Evolutionary conservation across 23 red algal species (phyloP).

Genomic region (Pyropia yezoensis): DNA sequence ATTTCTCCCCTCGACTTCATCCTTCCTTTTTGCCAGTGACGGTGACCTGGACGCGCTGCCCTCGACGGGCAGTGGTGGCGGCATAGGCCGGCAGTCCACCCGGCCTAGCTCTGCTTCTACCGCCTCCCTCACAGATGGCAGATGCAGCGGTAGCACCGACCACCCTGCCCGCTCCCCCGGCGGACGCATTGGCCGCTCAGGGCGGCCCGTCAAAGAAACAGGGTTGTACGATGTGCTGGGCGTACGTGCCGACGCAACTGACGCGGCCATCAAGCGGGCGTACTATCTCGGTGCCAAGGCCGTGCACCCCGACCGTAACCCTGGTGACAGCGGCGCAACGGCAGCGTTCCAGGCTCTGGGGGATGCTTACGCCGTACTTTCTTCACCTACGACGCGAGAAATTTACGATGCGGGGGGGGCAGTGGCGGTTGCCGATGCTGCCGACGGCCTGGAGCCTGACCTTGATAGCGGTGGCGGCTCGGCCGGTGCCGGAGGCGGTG

Average conservation of each 20-base stretch:
- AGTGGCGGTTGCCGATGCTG: too few species aligned
- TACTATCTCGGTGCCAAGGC: not conserved
- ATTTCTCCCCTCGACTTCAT: too few species aligned
- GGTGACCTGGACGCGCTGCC: too few species aligned
- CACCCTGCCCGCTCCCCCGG: too few species aligned
- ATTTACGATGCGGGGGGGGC: not conserved
- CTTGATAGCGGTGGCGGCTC: too few species aligned
- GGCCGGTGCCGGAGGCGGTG: not conserved
- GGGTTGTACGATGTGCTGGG: slow-evolving; percentile 1
- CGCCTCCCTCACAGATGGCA: too few species aligned
- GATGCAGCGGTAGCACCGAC: too few species aligned
- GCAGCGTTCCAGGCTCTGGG: slow-evolving; percentile 2
- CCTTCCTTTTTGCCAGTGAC: too few species aligned
- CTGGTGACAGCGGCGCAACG: not conserved
- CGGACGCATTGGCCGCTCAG: too few species aligned
- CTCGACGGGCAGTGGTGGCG: too few species aligned
- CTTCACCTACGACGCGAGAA: not conserved
- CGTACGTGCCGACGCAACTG: not conserved
- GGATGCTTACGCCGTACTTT: slow-evolving; percentile 3
- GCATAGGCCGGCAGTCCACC: too few species aligned
- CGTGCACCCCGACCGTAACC: slow-evolving; percentile 4
- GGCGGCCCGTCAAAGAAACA: not conserved
- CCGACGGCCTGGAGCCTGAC: not conserved
- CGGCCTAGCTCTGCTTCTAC: too few species aligned
- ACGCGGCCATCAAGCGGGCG: not conserved